phyloP scores from a whole-genome alignment of 345 rosid species.

The Salix brachista region DNA sequence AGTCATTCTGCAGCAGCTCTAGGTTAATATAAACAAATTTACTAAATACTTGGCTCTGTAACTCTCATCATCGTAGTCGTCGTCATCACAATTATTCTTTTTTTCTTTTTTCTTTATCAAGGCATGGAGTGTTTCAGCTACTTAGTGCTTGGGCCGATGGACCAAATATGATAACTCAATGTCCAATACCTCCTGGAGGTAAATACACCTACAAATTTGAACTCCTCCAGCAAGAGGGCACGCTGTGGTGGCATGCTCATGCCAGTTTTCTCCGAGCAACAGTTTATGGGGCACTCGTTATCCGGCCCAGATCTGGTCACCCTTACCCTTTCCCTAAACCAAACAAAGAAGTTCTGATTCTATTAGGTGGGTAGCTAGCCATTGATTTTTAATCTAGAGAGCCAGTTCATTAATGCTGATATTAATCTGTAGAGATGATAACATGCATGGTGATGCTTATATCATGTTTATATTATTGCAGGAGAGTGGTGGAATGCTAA shows the following conservation, averaged over 20 bases:
- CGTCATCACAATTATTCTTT: neutral
- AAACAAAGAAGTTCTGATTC: conserved; percentile 59
- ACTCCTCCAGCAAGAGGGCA: conserved; percentile 68
- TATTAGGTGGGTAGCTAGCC: conserved; percentile 46
- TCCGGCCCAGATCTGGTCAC: conserved; percentile 56
- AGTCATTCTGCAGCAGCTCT: neutral
- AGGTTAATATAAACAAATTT: neutral
- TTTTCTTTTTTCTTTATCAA: neutral
- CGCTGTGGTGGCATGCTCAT: conserved; percentile 98
- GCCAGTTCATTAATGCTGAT: neutral
- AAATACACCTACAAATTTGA: conserved; percentile 62
- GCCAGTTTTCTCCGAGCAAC: conserved; percentile 67
- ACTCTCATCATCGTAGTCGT: neutral
- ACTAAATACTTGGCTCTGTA: neutral
- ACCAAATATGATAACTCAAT: conserved; percentile 67
- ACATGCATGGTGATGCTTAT: neutral
- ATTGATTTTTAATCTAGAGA: neutral
- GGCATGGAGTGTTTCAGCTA: conserved; percentile 80
- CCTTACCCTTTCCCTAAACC: conserved; percentile 83
- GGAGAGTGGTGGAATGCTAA: conserved; percentile 96
- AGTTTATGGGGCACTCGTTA: conserved; percentile 74
- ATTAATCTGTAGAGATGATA: neutral
- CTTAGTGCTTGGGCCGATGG: conserved; percentile 86
- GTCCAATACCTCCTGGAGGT: conserved; percentile 65
- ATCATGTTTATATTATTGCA: conserved; percentile 9